A percentile compares a stretch with the other conserved stretches of the same genome.
phyloP scores from a whole-genome alignment of 495 filamentous ascomycete genomes.

The Penicillium nucicola region DNA sequence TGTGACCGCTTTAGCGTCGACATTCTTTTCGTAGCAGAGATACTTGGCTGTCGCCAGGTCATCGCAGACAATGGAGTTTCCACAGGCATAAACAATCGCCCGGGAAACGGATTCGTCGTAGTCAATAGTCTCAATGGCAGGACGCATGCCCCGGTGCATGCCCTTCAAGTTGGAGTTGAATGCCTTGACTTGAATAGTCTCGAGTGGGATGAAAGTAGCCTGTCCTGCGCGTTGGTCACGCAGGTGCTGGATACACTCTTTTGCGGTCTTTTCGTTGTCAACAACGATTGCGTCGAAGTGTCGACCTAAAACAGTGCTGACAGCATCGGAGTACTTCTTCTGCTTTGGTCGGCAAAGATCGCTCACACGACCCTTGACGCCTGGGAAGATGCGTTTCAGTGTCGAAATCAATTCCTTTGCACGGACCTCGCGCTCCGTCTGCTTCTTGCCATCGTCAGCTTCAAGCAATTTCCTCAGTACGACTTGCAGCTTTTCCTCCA shows the following conservation, averaged over 20 bases:
- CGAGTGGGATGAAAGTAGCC: slow-evolving; percentile 89
- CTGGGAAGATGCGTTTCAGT: slow-evolving; percentile 87
- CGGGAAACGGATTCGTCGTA: slow-evolving; percentile 85
- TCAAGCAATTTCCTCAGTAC: slow-evolving; percentile 75
- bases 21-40: slow-evolving; percentile 78
- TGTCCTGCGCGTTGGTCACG: slow-evolving; percentile 82
- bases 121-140: slow-evolving; percentile 94
- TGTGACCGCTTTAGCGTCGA: slow-evolving; percentile 92
- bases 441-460: slow-evolving; percentile 76
- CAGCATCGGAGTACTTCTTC: slow-evolving; percentile 90
- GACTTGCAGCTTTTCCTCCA: slow-evolving; percentile 85
- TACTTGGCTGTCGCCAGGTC: slow-evolving; percentile 79
- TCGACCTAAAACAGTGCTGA: slow-evolving; percentile 86
- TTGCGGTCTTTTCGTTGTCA: slow-evolving; percentile 92
- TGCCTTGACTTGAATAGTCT: slow-evolving; percentile 92
- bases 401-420: slow-evolving; percentile 76
- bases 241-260: slow-evolving; percentile 91
- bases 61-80: slow-evolving; percentile 94
- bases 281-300: slow-evolving; percentile 94
- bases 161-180: slow-evolving; percentile 88
- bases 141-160: slow-evolving; percentile 76
- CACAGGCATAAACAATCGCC: slow-evolving; percentile 91
- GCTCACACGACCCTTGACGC: slow-evolving; percentile 84
- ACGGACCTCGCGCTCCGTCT: slow-evolving; percentile 74
- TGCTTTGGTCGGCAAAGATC: slow-evolving; percentile 94